Base-by-base conservation (phyloP, 192 early-diverging fungal genomes). In the Entophlyctis luteolus region DNA sequence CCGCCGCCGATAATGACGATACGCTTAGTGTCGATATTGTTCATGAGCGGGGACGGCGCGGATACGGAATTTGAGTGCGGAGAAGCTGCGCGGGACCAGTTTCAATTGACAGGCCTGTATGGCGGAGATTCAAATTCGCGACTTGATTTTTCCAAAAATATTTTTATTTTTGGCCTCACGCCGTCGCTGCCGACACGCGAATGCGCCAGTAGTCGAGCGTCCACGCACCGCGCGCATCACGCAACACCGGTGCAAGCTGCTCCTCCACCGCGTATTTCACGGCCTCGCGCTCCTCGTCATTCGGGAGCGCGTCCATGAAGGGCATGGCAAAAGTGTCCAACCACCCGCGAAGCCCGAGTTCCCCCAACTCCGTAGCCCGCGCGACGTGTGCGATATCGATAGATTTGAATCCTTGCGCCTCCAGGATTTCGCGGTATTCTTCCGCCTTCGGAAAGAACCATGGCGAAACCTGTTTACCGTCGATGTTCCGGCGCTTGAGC, bases 281-380 rank as follows among this genome's bases (percentile, higher is more conserved):
- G 23, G 10, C 47, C 47, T 63, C 60, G n/a, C 47, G 14, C 27
- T 67, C 49, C 27, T 71, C 67, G 10, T 56, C 38, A 1, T 25
- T 67, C 18, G 12, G 56, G 36, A 88, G 75, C n/a, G 65, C 70
- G 3, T 71, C 67, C 20, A 86, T 56, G 68, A 88, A 89, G 12
- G 76, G n/a, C 48, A 83, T 80, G 2, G 83, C 86, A 80, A 90
- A 88, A 0, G 87, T 86, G 23, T 87, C 77, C 6, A 88, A 62
- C 87, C 86, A 89, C 5, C 87, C 87, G 2, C 59, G 60, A 20
- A 88, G 38, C 4, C 85, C 87, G 14, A 76, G 62, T 18, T 46
- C 60, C 0, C 3, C 10, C 57, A 90, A 70, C 3, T 67, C 29
- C 0, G 87, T 89, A 23, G 79, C 74, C 4, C 87, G 71, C 35